These are phyloP conservation scores for Chalciporus piperatus DNA, from an alignment of 768 basidiomycete genomes.

Conservation along the genomic window DNA sequence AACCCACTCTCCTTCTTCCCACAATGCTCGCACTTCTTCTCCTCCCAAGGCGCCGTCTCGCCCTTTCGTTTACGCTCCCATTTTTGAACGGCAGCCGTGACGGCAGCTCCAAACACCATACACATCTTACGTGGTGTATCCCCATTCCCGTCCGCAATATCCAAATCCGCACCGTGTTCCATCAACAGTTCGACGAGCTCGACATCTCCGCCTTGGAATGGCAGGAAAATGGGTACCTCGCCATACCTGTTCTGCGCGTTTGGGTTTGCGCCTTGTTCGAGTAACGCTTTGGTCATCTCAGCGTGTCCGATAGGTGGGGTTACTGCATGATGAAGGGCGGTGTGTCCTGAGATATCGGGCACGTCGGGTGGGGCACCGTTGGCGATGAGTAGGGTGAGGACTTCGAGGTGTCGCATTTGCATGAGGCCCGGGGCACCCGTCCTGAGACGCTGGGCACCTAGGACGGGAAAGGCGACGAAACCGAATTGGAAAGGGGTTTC, in stretches of 20 bases:
- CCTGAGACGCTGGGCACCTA: conserved; percentile 40
- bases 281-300: conserved; percentile 37
- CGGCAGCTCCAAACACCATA: conserved; percentile 38
- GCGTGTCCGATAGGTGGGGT: conserved; percentile 24
- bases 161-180: conserved; percentile 48
- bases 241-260: conserved; percentile 51
- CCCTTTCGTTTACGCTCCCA: conserved; percentile 49
- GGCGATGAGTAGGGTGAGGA: conserved; percentile 41
- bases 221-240: conserved; percentile 38
- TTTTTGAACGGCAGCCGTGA: conserved; percentile 42
- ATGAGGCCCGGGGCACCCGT: conserved; percentile 4
- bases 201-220: conserved; percentile 34
- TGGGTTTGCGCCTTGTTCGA: conserved; percentile 47
- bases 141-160: conserved; percentile 40
- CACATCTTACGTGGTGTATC: conserved; percentile 31
- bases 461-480: conserved; percentile 39
- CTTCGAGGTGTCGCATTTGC: conserved; percentile 30
- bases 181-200: conserved; percentile 43
- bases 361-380: conserved; percentile 39
- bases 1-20: conserved; percentile 29
- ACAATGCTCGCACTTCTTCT: conserved; percentile 44
- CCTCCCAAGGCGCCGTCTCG: conserved; percentile 39
- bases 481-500: conserved; percentile 45
- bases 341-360: conserved; percentile 47
- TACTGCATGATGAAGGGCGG: conserved; percentile 48